A percentile compares a stretch with the other conserved stretches of the same genome.
Conservation (phyloP, 352 stramenopile genomes). For the Phytophthora rubi region DNA sequence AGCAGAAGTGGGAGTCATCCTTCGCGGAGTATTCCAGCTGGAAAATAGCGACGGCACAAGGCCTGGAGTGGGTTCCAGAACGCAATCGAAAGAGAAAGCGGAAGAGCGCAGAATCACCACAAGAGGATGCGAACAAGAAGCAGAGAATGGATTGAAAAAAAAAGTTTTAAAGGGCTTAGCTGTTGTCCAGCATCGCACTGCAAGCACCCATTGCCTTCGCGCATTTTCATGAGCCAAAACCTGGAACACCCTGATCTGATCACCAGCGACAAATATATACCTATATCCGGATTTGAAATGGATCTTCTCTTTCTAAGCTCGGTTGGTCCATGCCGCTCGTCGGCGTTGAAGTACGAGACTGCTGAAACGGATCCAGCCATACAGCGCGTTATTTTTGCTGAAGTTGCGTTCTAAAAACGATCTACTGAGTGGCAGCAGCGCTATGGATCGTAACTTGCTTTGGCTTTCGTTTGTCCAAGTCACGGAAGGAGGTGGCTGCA, state of each 20-base stretch:
- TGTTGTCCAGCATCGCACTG: not conserved
- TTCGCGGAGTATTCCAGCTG: slow-evolving; percentile 22
- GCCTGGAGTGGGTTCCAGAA: not conserved
- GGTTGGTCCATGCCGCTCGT: not conserved
- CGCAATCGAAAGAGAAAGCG: not conserved
- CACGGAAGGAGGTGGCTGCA: slow-evolving; percentile 18
- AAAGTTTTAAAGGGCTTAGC: too few relatives aligned
- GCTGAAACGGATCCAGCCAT: slow-evolving; percentile 19
- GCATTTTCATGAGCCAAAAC: not conserved
- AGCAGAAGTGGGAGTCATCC: slow-evolving; percentile 24
- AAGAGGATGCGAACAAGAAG: not conserved
- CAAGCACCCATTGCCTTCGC: not conserved
- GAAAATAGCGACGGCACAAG: slow-evolving; percentile 1
- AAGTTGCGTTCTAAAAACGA: slow-evolving; percentile 36
- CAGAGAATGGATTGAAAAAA: not conserved
- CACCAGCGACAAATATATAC: slow-evolving; percentile 11
- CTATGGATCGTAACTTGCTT: slow-evolving; percentile 37
- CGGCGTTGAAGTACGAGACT: slow-evolving; percentile 15
- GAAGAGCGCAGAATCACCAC: not conserved
- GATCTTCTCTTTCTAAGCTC: slow-evolving; percentile 3
- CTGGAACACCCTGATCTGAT: not conserved
- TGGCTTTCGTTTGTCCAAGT: slow-evolving; percentile 27
- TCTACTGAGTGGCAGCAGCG: slow-evolving; percentile 14
- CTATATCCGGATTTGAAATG: not conserved
- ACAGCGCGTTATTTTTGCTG: slow-evolving; percentile 33